Percentiles rank a stretch among this genome's conserved stretches.
These are phyloP conservation scores for Pulicaria dysenterica DNA, from an alignment of 129 eudicot genomes.

Conservation along the genomic window DNA sequence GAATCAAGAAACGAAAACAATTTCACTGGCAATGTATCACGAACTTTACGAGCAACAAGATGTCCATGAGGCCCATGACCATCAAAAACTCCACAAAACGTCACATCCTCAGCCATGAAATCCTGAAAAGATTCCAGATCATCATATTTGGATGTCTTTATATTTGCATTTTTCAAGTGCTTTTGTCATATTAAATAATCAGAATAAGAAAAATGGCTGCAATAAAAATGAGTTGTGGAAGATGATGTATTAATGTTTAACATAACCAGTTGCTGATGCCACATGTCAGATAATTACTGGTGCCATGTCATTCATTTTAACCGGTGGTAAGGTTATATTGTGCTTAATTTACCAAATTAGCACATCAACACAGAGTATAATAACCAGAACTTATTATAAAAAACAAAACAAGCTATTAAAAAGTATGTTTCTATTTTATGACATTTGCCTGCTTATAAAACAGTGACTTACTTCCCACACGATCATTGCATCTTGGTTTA, in stretches of 20 bases:
- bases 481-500: conserved; percentile 98
- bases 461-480: conserved; percentile 87
- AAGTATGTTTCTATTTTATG: too few relatives aligned
- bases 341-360: too few relatives aligned
- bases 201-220: background rate
- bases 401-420: too few relatives aligned
- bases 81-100: conserved; percentile 91
- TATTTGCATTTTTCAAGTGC: too few relatives aligned
- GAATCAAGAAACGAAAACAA: conserved; percentile 71
- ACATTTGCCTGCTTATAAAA: background rate
- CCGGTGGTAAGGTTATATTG: too few relatives aligned
- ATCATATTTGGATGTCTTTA: background rate
- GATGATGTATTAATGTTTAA: background rate
- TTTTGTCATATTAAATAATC: background rate
- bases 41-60: conserved; percentile 94
- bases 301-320: too few relatives aligned
- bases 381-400: too few relatives aligned
- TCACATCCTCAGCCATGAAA: conserved; percentile 80
- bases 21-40: conserved; percentile 82
- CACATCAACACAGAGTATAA: too few relatives aligned
- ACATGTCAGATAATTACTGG: too few relatives aligned
- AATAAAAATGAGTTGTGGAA: background rate
- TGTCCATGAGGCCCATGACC: conserved; percentile 99
- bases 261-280: too few relatives aligned
- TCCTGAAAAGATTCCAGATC: conserved; percentile 50